These are phyloP conservation scores for Monilinia laxa DNA, from an alignment of 2,329 filamentous ascomycete species.

Conservation along the genomic window DNA sequence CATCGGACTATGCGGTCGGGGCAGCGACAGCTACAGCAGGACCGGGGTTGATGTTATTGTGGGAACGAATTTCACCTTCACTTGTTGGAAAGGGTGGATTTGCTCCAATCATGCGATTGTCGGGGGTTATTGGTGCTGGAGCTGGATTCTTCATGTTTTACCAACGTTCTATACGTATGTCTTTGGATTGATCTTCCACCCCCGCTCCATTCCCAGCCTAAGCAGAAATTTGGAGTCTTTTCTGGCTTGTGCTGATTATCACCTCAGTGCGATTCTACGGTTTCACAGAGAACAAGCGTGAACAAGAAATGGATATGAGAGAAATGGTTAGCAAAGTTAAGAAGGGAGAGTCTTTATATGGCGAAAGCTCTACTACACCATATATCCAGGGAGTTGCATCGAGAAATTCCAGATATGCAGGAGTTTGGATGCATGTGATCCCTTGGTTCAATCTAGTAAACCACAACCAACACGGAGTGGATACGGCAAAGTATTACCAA, in stretches of 20 bases:
- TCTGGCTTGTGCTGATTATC: slow-evolving; percentile 42
- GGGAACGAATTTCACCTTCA: slow-evolving; percentile 84
- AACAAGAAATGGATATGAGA: slow-evolving; percentile 93
- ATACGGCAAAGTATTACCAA: slow-evolving; percentile 97
- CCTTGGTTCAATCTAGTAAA: slow-evolving; percentile 99
- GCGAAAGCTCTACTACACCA: slow-evolving; percentile 71
- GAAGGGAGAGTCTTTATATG: slow-evolving; percentile 85
- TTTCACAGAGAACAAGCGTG: slow-evolving; percentile 85
- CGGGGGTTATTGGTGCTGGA: slow-evolving; percentile 67
- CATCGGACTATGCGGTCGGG: slow-evolving; percentile 77
- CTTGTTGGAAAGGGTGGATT: slow-evolving; percentile 82
- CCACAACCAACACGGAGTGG: slow-evolving; percentile 88
- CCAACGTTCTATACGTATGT: slow-evolving; percentile 76
- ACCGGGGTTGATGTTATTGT: slow-evolving; percentile 70
- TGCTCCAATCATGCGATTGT: slow-evolving; percentile 76
- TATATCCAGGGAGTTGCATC: slow-evolving; percentile 93
- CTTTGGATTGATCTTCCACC: slow-evolving; percentile 33
- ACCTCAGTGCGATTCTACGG: slow-evolving; percentile 87
- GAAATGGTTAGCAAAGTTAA: slow-evolving; percentile 99
- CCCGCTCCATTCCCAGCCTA: not conserved
- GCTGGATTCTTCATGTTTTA: slow-evolving; percentile 87
- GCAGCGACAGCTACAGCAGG: slow-evolving; percentile 66
- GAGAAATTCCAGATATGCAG: slow-evolving; percentile 88
- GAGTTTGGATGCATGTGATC: slow-evolving; percentile 77
- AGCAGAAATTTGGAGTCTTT: slow-evolving; percentile 1